Evolutionary conservation across 306 rosid genomes (phyloP).

Genomic region (Lathyrus aphaca): DNA sequence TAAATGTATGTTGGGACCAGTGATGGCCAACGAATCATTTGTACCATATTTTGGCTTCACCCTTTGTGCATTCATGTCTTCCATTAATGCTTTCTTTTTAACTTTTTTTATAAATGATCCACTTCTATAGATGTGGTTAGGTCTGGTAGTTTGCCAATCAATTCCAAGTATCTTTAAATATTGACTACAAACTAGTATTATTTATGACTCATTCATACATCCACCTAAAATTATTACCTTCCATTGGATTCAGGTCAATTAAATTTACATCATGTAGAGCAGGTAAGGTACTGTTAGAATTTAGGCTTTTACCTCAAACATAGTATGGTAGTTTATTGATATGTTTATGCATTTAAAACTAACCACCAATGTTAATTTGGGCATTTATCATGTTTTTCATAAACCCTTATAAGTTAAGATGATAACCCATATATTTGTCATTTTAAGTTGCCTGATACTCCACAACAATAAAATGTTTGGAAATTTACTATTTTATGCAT

Average conservation of each 20-base stretch:
- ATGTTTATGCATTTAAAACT: no score
- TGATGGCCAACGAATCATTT: constrained; percentile 38
- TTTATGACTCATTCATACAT: constrained; percentile 28
- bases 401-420: no score
- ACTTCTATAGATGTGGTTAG: constrained; percentile 29
- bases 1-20: constrained; percentile 55
- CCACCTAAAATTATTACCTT: constrained; percentile 17
- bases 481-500: no score
- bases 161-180: background rate
- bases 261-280: background rate
- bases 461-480: no score
- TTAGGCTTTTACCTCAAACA: no score
- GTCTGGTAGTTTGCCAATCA: constrained; percentile 33
- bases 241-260: background rate
- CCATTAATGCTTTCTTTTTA: constrained; percentile 32
- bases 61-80: constrained; percentile 30
- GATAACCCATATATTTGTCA: no score
- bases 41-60: constrained; percentile 41
- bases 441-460: no score
- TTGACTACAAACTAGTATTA: background rate
- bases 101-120: constrained; percentile 1
- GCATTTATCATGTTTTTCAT: no score
- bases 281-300: no score
- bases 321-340: no score
- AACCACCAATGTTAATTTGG: no score